These are phyloP conservation scores for Didymellaceae sp. DNA, from an alignment of 2,329 filamentous ascomycete genomes.

Conservation along the genomic window DNA sequence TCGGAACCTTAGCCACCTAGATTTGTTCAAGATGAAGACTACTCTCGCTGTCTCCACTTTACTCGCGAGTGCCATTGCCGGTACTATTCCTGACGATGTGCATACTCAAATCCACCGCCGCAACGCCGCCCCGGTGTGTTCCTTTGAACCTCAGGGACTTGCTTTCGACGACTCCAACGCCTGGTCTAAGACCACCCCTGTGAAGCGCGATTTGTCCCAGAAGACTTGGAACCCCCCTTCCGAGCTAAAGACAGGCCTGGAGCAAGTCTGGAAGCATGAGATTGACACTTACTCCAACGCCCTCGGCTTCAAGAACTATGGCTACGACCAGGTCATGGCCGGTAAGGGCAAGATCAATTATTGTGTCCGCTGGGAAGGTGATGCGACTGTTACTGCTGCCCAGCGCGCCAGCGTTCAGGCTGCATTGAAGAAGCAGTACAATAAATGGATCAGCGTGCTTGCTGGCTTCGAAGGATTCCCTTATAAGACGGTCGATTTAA, in stretches of 20 bases:
- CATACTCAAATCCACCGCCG: constrained; percentile 21
- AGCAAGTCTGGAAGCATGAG: constrained; percentile 36
- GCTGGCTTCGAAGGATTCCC: constrained; percentile 56
- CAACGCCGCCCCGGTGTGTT: constrained; percentile 24
- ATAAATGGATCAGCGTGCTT: constrained; percentile 54
- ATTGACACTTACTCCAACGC: constrained; percentile 29
- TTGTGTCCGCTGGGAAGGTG: constrained; percentile 57
- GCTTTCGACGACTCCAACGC: constrained; percentile 22
- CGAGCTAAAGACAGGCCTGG: constrained; percentile 31
- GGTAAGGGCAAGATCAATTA: constrained; percentile 48
- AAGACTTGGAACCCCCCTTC: constrained; percentile 36
- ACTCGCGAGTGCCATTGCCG: constrained; percentile 19
- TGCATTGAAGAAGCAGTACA: constrained; percentile 46
- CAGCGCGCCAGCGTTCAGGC: constrained; percentile 49
- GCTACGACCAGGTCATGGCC: constrained; percentile 40
- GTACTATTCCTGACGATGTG: constrained; percentile 19
- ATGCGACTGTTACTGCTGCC: constrained; percentile 45
- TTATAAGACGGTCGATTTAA: constrained; percentile 49
- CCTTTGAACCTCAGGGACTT: constrained; percentile 23
- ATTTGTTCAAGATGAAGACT: constrained; percentile 25
- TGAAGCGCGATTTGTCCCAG: constrained; percentile 27
- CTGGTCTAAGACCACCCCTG: constrained; percentile 14
- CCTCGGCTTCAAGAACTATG: constrained; percentile 41
- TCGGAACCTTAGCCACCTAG: neutral
- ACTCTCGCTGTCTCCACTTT: constrained; percentile 27